These are phyloP conservation scores for Alternaria sp. DNA, from an alignment of 2,329 filamentous ascomycete species.

Conservation along the genomic window DNA sequence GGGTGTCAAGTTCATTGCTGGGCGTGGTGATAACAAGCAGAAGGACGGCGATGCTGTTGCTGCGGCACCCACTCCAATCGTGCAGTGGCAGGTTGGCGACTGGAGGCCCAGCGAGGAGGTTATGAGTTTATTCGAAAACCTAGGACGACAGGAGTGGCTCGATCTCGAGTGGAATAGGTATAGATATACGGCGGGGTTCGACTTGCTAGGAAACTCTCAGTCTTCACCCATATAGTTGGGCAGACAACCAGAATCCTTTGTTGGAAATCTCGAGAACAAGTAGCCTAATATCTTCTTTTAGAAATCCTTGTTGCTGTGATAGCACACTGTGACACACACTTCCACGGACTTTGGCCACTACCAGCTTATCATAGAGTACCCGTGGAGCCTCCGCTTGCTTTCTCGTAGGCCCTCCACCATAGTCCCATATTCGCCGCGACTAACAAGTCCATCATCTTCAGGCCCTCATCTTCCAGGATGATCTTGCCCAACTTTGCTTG, in stretches of 20 bases:
- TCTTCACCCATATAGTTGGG: constrained; percentile 10
- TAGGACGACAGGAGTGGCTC: constrained; percentile 20
- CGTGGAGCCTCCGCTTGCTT: constrained; percentile 26
- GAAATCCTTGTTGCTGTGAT: neutral
- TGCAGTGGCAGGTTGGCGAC: constrained; percentile 23
- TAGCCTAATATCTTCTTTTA: neutral
- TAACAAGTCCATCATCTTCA: constrained; percentile 94
- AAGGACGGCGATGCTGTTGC: constrained; percentile 51
- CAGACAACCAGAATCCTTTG: neutral
- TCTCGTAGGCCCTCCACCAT: constrained; percentile 91
- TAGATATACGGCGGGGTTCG: neutral
- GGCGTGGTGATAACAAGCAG: constrained; percentile 8
- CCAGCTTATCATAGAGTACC: neutral
- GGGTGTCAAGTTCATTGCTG: constrained; percentile 19
- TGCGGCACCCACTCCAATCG: constrained; percentile 34
- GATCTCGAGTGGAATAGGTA: constrained; percentile 16
- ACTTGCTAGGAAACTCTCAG: constrained; percentile 16
- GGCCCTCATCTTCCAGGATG: constrained; percentile 84
- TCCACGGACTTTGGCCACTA: neutral
- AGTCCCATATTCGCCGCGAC: constrained; percentile 91
- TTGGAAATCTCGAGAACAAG: neutral
- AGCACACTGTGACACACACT: neutral
- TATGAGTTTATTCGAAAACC: constrained; percentile 18
- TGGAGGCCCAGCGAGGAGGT: constrained; percentile 20
- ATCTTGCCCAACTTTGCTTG: constrained; percentile 93